phyloP scores from a whole-genome alignment of 306 rosid genomes.

The Rosa chinensis region DNA sequence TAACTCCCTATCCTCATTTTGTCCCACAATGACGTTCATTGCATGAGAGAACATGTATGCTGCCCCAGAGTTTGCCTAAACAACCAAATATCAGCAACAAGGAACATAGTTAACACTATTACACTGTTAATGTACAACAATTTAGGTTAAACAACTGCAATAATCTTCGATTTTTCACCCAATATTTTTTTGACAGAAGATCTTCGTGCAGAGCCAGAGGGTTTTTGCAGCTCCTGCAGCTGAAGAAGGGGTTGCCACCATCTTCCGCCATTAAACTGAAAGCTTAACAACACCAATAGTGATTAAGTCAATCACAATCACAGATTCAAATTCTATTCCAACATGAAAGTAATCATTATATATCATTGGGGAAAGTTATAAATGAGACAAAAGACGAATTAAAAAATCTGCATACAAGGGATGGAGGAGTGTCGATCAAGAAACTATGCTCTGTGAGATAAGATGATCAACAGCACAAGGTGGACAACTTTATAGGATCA shows the following conservation, averaged over 20 bases:
- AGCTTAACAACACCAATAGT: not conserved
- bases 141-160: too few relatives aligned
- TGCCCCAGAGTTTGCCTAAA: constrained; percentile 39
- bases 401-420: constrained; percentile 5
- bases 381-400: not conserved
- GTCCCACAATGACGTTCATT: constrained; percentile 46
- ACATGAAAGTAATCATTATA: not conserved
- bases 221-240: constrained; percentile 34
- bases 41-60: constrained; percentile 47
- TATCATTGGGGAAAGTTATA: not conserved
- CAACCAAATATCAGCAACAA: too few relatives aligned
- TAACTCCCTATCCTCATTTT: constrained; percentile 28
- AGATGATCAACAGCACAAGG: not conserved
- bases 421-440: not conserved
- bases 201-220: constrained; percentile 33
- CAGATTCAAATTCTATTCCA: not conserved
- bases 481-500: not conserved
- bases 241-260: constrained; percentile 23
- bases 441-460: not conserved
- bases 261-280: constrained; percentile 23
- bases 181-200: constrained; percentile 33
- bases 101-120: too few relatives aligned
- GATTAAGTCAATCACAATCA: not conserved
- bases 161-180: constrained; percentile 18
- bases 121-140: too few relatives aligned